phyloP scores from a whole-genome alignment of 2,329 filamentous ascomycete genomes.

The Penicillium sp. region DNA sequence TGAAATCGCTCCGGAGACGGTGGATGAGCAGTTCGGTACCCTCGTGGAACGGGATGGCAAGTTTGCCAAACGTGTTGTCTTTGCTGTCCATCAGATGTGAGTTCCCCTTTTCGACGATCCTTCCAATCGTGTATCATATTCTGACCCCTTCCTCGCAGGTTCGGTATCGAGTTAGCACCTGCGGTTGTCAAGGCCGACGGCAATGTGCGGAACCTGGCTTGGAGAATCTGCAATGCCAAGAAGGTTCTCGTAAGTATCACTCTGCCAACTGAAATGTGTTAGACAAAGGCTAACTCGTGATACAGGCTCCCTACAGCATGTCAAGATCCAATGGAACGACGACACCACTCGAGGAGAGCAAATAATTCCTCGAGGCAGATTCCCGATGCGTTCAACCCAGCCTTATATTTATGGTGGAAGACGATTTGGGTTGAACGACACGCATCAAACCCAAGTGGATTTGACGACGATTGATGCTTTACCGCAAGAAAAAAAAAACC shows the following conservation, averaged over 20 bases:
- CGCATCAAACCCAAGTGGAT: neutral
- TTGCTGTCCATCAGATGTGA: constrained; percentile 89
- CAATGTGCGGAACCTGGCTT: constrained; percentile 83
- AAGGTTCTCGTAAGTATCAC: constrained; percentile 73
- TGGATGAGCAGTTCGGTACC: constrained; percentile 79
- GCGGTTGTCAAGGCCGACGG: constrained; percentile 91
- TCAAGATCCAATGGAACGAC: constrained; percentile 61
- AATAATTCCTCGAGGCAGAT: constrained; percentile 7
- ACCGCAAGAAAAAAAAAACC: neutral
- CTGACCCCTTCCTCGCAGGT: constrained; percentile 44
- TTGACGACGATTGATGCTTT: neutral
- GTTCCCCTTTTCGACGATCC: constrained; percentile 19
- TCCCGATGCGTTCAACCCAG: neutral
- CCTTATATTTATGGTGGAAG: neutral
- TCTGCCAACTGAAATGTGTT: neutral
- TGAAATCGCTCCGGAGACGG: constrained; percentile 78
- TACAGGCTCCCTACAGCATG: constrained; percentile 69
- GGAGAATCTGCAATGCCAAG: constrained; percentile 94
- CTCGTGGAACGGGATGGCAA: constrained; percentile 84
- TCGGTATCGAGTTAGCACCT: constrained; percentile 91
- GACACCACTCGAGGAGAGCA: constrained; percentile 51
- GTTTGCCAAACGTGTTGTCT: constrained; percentile 85
- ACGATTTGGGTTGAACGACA: neutral
- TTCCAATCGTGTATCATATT: constrained; percentile 1
- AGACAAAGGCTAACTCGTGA: constrained; percentile 7